Evolutionary conservation across 352 stramenopile genomes (phyloP), one percentile per base, ranked within the genome.

Genomic region (Globisporangium recalcitrans): DNA sequence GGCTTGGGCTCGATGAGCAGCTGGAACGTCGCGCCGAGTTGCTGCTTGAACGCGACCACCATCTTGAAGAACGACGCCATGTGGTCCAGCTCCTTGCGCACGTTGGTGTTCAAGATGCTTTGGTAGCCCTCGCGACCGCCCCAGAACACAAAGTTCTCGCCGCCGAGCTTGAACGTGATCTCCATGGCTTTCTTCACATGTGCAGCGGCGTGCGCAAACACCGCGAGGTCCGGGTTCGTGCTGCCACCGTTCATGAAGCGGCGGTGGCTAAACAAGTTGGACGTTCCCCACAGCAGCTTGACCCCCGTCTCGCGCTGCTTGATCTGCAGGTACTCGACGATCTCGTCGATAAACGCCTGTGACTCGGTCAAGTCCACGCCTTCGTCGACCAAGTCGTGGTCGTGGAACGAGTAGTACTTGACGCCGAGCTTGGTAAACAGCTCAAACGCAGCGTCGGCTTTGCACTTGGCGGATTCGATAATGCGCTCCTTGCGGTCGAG

Each of bases 151-250:
- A 90, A 88, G 72, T 92, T 91, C 60, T 84, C 68, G 24, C 85
- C 88, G 40, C 84, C 84, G n/a, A 96, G 74, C 63, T 88, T 87
- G 55, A 87, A 64, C 40, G 80, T 93, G 29, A 93, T 76, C 53
- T 95, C 85, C 72, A 96, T 90, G 7, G 85, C 76, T 53, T 93
- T 93, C 75, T 95, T 93, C 58, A 93, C 87, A 53, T 92, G 80
- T 16, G 78, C 78, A 3, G 80, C 83, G 2, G 85, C 87, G 58
- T 83, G 80, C 54, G 80, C 82, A 58, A 88, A 92, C 36, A 93
- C 85, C 48, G 83, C 73, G n/a, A 89, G 63, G 65, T 95, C 82
- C 16, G 87, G 88, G 75, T 91, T 95, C n/a, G 85, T 95, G 58
- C 77, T 71, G 22, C 65, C 85, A 52, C 88, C 86, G 63, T 95